Evolutionary conservation across 306 rosid genomes (phyloP).

Genomic region (Prunus persica): Prunus_persica_NCBIv2 NC_034010.1:9481501-9482000

Average conservation of each 20-base stretch:
- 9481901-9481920: background rate
- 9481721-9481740: background rate
- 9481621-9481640: background rate
- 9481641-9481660: background rate
- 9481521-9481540: background rate
- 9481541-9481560: background rate
- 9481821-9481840: background rate
- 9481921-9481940: background rate
- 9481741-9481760: background rate
- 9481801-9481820: background rate
- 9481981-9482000: too few species aligned
- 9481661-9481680: background rate
- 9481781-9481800: background rate
- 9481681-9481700: background rate
- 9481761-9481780: background rate
- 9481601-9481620: background rate
- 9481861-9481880: background rate
- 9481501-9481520: background rate
- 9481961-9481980: too few species aligned
- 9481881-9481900: background rate
- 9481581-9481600: background rate
- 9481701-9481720: background rate
- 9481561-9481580: background rate
- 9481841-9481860: background rate
- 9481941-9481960: background rate